A percentile compares a stretch with the other conserved stretches of the same genome.
Evolutionary conservation across 768 basidiomycete genomes (phyloP).

Genomic region (Panaeolus papilionaceus): DNA sequence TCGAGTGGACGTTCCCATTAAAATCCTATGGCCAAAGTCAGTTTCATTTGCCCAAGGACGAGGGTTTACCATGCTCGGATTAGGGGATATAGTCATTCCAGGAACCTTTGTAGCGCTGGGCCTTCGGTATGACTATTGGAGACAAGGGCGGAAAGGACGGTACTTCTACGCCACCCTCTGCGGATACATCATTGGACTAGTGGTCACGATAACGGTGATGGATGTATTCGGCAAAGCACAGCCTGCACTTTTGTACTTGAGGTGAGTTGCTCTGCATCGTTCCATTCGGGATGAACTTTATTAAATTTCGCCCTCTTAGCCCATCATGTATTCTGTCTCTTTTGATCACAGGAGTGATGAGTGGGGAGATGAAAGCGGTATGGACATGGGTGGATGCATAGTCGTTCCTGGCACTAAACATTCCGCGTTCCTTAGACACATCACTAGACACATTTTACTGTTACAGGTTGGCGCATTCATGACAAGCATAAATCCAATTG

Average conservation of each 20-base stretch:
- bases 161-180: slow-evolving; percentile 76
- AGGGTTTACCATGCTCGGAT: slow-evolving; percentile 89
- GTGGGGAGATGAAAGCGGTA: slow-evolving; percentile 73
- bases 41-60: slow-evolving; percentile 49
- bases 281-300: slow-evolving; percentile 2
- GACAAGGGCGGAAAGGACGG: slow-evolving; percentile 51
- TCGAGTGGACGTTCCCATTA: slow-evolving; percentile 90
- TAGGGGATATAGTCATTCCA: slow-evolving; percentile 83
- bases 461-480: too few relatives aligned
- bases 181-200: slow-evolving; percentile 79
- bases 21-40: slow-evolving; percentile 87
- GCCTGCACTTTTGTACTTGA: slow-evolving; percentile 92
- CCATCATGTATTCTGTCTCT: slow-evolving; percentile 83
- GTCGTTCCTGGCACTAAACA: neutral
- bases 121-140: slow-evolving; percentile 78
- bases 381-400: slow-evolving; percentile 74
- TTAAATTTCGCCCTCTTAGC: slow-evolving; percentile 38
- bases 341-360: slow-evolving; percentile 56
- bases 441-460: neutral
- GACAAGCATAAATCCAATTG: too few relatives aligned
- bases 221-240: slow-evolving; percentile 79
- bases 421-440: neutral
- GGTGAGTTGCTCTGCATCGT: slow-evolving; percentile 44
- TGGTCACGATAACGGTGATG: slow-evolving; percentile 85
- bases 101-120: slow-evolving; percentile 81